phyloP scores from a whole-genome alignment of 2,329 filamentous ascomycete genomes.

The Verticillium isaacii region DNA sequence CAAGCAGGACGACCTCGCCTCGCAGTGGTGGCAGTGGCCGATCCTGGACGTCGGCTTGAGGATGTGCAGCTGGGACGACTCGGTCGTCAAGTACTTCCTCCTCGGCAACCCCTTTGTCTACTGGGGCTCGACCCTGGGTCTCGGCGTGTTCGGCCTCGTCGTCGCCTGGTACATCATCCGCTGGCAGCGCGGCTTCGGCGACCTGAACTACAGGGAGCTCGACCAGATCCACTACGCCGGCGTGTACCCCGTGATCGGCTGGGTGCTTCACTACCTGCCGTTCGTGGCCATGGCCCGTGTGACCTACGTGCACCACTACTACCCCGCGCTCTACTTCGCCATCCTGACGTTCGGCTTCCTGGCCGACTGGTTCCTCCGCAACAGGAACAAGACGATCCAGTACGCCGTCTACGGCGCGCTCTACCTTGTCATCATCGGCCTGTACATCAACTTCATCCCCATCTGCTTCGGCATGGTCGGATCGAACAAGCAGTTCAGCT shows the following conservation, averaged over 20 bases:
- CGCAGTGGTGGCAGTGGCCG: conserved; percentile 98
- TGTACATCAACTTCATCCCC: conserved; percentile 87
- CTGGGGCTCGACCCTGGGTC: conserved; percentile 82
- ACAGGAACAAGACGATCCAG: conserved; percentile 58
- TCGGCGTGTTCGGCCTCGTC: conserved; percentile 68
- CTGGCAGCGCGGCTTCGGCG: conserved; percentile 91
- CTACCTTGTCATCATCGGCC: conserved; percentile 69
- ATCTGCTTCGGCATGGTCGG: conserved; percentile 97
- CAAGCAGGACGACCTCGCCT: conserved; percentile 97
- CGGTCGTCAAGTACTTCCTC: conserved; percentile 95
- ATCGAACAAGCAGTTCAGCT: conserved; percentile 73
- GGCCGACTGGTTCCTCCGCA: conserved; percentile 74
- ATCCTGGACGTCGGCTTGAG: conserved; percentile 90
- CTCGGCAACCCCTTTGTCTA: conserved; percentile 95
- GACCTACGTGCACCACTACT: conserved; percentile 99
- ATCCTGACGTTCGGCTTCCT: conserved; percentile 87
- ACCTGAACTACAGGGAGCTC: conserved; percentile 74
- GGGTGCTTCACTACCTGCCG: conserved; percentile 93
- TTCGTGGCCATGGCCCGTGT: conserved; percentile 98
- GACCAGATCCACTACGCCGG: conserved; percentile 94
- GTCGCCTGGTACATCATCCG: conserved; percentile 82
- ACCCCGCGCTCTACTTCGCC: conserved; percentile 95
- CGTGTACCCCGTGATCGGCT: conserved; percentile 85
- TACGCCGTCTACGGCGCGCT: conserved; percentile 67
- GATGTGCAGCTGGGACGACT: conserved; percentile 98